Conservation (phyloP, 768 basidiomycete species). For the Pulveroboletus sp. region DNA sequence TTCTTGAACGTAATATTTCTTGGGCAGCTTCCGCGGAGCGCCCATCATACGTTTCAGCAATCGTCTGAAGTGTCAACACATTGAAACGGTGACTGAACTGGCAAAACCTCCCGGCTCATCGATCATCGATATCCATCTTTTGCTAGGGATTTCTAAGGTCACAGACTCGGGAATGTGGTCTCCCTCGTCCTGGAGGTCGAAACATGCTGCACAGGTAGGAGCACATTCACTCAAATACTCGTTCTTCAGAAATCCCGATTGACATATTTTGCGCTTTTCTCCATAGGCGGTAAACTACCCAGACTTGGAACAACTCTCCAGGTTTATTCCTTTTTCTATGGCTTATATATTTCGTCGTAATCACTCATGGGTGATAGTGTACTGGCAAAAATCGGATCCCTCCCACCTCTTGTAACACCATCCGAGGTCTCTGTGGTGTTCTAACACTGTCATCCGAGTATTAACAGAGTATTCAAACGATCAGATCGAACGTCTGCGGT, state of each 20-base stretch:
- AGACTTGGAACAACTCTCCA: slow-evolving; percentile 56
- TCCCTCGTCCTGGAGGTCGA: slow-evolving; percentile 77
- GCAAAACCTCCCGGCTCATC: background rate
- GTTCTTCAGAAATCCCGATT: background rate
- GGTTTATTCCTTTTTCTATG: slow-evolving; percentile 35
- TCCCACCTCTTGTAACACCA: slow-evolving; percentile 92
- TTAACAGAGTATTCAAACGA: slow-evolving; percentile 15
- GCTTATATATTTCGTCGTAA: background rate
- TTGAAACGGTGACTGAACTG: no score
- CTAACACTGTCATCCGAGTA: slow-evolving; percentile 18
- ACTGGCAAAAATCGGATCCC: slow-evolving; percentile 65
- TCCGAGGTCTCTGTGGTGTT: slow-evolving; percentile 66
- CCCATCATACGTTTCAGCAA: no score
- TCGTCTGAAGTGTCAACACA: no score
- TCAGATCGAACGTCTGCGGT: slow-evolving; percentile 80
- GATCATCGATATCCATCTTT: no score
- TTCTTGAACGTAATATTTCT: no score
- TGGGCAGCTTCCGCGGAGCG: no score
- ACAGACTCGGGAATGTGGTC: slow-evolving; percentile 45
- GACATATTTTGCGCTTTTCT: background rate
- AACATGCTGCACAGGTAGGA: slow-evolving; percentile 70
- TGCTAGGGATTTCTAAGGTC: slow-evolving; percentile 9
- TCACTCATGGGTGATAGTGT: slow-evolving; percentile 47
- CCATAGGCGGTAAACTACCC: slow-evolving; percentile 69
- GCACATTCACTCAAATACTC: background rate